These are phyloP conservation scores for Oryza coarctata DNA, from an alignment of 176 grass and related monocot genomes.

Conservation along the genomic window DNA sequence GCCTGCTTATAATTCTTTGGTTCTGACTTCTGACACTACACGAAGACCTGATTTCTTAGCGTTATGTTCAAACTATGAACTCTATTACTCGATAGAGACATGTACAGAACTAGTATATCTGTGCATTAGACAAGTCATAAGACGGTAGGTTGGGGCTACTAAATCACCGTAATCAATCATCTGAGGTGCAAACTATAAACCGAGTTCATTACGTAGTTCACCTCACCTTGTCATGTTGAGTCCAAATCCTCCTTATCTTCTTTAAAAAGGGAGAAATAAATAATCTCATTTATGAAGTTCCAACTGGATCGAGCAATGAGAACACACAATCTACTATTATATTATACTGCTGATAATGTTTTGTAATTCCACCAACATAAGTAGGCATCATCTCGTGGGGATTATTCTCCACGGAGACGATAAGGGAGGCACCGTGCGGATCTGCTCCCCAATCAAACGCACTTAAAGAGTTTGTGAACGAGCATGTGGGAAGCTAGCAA, in stretches of 20 bases:
- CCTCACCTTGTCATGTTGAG: constrained; percentile 15
- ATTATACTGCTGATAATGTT: neutral
- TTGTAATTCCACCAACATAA: neutral
- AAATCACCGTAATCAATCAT: neutral
- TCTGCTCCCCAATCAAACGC: constrained; percentile 32
- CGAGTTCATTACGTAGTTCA: neutral
- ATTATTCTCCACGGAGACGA: constrained; percentile 30
- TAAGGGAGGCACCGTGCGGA: constrained; percentile 29
- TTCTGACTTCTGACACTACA: constrained; percentile 11
- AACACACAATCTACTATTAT: neutral
- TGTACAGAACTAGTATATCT: neutral
- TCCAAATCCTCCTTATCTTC: neutral
- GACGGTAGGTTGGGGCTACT: neutral
- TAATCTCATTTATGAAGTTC: constrained; percentile 9
- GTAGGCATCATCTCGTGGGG: constrained; percentile 23
- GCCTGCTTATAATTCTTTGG: neutral
- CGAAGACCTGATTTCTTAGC: neutral
- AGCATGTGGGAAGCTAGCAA: neutral
- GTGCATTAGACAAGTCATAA: neutral
- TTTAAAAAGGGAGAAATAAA: neutral
- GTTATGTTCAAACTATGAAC: neutral
- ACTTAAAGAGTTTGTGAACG: neutral
- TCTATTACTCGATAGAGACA: neutral
- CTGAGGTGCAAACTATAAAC: neutral
- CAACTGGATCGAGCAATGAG: neutral